Evolutionary conservation across 345 rosid genomes (phyloP), one percentile per base, ranked within the genome.

Genomic region (Salix exigua): DNA sequence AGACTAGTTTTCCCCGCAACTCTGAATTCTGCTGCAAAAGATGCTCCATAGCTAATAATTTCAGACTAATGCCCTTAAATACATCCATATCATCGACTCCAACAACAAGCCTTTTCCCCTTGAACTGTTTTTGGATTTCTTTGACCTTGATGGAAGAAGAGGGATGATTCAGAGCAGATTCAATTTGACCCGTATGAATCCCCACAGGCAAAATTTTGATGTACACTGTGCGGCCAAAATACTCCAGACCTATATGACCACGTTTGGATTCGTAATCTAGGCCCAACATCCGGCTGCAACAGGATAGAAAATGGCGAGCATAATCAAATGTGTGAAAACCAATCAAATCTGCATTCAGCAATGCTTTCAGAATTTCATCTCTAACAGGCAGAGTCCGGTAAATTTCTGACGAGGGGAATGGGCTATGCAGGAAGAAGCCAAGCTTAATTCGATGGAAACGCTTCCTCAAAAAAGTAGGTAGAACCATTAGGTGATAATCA

Each of bases 21-120:
- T 78, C 82, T 17, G 77, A 77, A 58, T 74, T 68, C 69, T 79
- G 85, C 65, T 28, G 72, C 77, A 86, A 68, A 53, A 86, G 85
- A 66, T 78, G 87, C 66, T 86, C 89, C 62, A 84, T 44, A 10
- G 89, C 87, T 1, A 83, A 68, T 60, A 86, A 69, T 76, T 86
- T 84, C 63, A 84, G 77, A 73, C 87, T 86, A 30, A 86, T 77
- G 51, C 89, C 89, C 66, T 86, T 86, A 69, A 86, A 83, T 50
- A 86, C 80, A 73, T 86, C 89, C 89, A 82, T 84, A 77, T 86
- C 89, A 71, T 86, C 89, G 19, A 84, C 82, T 30, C 89, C 89
- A 58, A 86, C 68, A 30, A 86, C 73, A 65, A 86, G 50, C 75
- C 51, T 82, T 55, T 82, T 83, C 55, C 81, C 87, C 74, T 51